Conservation (phyloP, 345 rosid species). For the Gynandropsis gynandra region DNA sequence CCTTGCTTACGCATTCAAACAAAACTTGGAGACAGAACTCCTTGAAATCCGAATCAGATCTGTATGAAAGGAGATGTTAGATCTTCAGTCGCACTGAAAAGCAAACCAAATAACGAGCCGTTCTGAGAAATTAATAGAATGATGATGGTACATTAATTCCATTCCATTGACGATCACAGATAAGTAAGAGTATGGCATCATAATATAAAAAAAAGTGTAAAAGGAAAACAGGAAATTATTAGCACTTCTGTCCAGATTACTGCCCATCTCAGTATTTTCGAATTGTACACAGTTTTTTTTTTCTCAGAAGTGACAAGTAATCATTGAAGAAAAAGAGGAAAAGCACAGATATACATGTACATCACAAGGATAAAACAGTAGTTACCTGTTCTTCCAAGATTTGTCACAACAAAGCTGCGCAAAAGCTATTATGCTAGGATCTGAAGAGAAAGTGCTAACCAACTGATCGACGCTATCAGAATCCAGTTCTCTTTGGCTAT, state of each 20-base stretch:
- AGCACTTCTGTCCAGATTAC: constrained; percentile 1
- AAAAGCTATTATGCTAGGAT: constrained; percentile 91
- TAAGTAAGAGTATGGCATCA: not conserved
- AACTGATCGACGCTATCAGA: constrained; percentile 72
- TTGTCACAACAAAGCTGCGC: constrained; percentile 84
- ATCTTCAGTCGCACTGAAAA: not conserved
- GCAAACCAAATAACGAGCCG: constrained; percentile 4
- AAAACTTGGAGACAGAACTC: constrained; percentile 93
- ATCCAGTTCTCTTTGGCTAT: constrained; percentile 36
- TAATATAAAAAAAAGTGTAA: not conserved
- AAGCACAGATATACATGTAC: not conserved
- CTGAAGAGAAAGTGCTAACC: constrained; percentile 91
- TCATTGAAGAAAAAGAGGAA: not conserved
- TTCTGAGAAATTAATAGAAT: constrained; percentile 5
- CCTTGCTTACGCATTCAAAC: constrained; percentile 94
- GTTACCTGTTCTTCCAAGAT: constrained; percentile 76
- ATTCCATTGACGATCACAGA: not conserved
- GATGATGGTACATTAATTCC: not conserved
- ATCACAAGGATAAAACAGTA: not conserved
- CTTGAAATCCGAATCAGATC: constrained; percentile 79
- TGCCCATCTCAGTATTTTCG: constrained; percentile 1
- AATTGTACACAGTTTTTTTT: not conserved
- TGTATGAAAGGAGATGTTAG: constrained; percentile 33
- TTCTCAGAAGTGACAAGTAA: no score
- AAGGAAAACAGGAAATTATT: not conserved